Evolutionary conservation across 1,284 basidiomycete species (phyloP), one percentile per base, ranked within the genome.

Genomic region (Apiotrichum domesticum): DNA sequence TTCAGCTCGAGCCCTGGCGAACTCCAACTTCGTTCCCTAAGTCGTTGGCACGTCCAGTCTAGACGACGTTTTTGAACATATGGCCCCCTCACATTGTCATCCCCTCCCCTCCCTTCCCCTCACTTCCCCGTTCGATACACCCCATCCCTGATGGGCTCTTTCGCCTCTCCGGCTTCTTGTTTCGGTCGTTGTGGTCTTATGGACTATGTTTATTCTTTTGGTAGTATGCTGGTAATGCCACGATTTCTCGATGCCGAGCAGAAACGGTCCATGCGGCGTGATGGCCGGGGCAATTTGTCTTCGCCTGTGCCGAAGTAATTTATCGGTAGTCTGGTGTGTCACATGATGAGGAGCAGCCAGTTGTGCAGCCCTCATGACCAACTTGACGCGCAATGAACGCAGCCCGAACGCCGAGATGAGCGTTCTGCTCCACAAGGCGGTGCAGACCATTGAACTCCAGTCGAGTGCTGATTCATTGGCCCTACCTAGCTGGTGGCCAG

Each of bases 191-290:
- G 34, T 21, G 46, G 46, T 48, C 29, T 34, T 35, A 48, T 35
- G 46, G 46, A 48, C 46, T 48, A 13, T 47, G 32, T 46, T 35
- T 46, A 8, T 46, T 14, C n/a, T 50, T 43, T 51, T 51, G 41
- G 50, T 51, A 51, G 50, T 51, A 33, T 35, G 35, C 41, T 40
- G 40, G 15, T 51, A 42, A 43, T 51, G 41, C 50, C 40, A 51
- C 50, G 15, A 34, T 48, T 35, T 39, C 35, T 14, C 39, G 29
- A 29, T 29, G 29, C 29, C 29, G 29, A 29, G 29, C 3, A 29
- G 29, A 29, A 29, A 29, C 29, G 29, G 3, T 29, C 29, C 29
- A 29, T 29, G 46, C 46, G 29, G 14, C 44, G 13, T 46, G 3
- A 29, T 29, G 29, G 29, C 3, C 29, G 29, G 29, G 29, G 29